A percentile compares a stretch with the other conserved stretches of the same genome.
Conservation (phyloP, 2,329 filamentous ascomycete genomes). For the Trichoderma sp. region DNA sequence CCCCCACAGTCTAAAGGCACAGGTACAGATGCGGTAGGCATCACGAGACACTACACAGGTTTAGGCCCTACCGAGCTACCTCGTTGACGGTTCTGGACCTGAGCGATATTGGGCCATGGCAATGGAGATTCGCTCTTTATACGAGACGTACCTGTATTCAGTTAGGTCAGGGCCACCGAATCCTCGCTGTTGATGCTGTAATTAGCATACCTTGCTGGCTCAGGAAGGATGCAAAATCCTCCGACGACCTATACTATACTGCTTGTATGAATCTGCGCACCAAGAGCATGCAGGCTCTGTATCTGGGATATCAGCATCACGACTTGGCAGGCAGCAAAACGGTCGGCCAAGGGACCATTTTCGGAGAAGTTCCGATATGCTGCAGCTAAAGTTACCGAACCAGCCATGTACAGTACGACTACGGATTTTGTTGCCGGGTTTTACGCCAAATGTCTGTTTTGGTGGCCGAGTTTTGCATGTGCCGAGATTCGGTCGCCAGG, state of each 20-base stretch:
- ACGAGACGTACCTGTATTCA: not conserved
- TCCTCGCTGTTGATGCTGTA: not conserved
- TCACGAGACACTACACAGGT: not conserved
- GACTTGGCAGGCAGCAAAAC: not conserved
- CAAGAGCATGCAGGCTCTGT: not conserved
- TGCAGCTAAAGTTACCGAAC: not conserved
- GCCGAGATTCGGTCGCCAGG: not conserved
- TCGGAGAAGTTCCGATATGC: slow-evolving; percentile 16
- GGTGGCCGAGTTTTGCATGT: not conserved
- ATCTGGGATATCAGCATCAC: not conserved
- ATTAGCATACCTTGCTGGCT: not conserved
- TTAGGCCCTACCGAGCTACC: not conserved
- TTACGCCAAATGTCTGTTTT: not conserved
- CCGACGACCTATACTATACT: not conserved
- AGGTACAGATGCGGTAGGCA: not conserved
- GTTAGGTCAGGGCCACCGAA: not conserved
- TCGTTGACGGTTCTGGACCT: not conserved
- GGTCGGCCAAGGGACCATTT: not conserved
- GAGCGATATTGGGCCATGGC: not conserved
- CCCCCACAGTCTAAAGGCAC: not conserved
- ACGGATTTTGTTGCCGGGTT: not conserved
- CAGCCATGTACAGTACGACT: not conserved
- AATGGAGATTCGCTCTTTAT: not conserved
- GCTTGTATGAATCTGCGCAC: not conserved
- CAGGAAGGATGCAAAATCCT: not conserved